Evolutionary conservation across 495 filamentous ascomycete species (phyloP).

Genomic region (Staphylotrichum longicolle): DNA sequence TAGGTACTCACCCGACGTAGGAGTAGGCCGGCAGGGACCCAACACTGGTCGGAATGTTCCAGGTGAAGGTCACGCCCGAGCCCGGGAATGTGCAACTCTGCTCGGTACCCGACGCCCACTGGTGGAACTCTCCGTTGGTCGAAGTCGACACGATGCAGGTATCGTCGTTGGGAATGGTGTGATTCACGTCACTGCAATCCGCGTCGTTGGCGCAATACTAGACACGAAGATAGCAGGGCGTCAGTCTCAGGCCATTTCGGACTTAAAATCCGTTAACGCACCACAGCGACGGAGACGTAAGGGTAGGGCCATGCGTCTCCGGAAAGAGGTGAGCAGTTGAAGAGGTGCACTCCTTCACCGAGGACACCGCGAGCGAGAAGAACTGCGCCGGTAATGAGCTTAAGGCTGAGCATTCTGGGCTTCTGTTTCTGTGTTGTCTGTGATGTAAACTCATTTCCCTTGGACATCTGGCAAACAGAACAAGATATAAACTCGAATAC

Average conservation of each 20-base stretch:
- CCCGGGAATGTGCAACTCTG: constrained; percentile 1
- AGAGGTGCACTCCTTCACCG: not conserved
- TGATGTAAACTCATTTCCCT: too few relatives aligned
- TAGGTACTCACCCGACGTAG: not conserved
- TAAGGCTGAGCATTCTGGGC: not conserved
- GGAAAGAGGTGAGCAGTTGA: not conserved
- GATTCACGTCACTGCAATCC: not conserved
- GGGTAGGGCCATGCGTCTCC: not conserved
- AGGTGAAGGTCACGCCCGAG: not conserved
- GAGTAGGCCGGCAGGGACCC: not conserved
- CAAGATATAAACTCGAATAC: too few relatives aligned
- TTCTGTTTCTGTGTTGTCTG: too few relatives aligned
- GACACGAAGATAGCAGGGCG: not conserved
- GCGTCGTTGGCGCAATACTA: constrained; percentile 7
- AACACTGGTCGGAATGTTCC: constrained; percentile 1
- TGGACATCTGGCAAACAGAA: too few relatives aligned
- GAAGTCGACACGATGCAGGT: not conserved
- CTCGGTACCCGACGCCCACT: not conserved
- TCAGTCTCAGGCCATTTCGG: too few relatives aligned
- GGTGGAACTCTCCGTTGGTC: not conserved
- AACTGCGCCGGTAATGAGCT: not conserved
- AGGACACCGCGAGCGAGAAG: not conserved
- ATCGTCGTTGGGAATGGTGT: not conserved
- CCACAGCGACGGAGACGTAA: not conserved
- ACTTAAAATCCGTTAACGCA: not conserved